Evolutionary conservation across 1,284 basidiomycete species (phyloP), one percentile per base, ranked within the genome.

Genomic region (Marasmius tenuissimus): DNA sequence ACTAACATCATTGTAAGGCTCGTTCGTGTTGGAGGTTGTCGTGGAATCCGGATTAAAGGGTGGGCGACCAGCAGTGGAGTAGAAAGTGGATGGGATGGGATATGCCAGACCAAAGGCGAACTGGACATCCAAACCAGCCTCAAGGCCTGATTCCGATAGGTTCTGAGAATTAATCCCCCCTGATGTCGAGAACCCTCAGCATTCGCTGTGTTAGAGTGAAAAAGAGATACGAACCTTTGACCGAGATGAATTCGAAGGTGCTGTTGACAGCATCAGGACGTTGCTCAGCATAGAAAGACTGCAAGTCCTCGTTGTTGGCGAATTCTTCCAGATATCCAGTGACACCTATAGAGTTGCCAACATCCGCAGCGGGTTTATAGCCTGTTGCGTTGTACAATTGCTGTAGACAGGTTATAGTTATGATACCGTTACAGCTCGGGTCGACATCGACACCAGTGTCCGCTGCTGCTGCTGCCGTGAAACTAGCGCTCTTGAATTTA

Each of bases 51-150:
- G 79, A n/a, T 71, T 76, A 73, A 83, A 89, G 7, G 88, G 86
- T 4, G 87, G 85, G 2, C 71, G 72, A 20, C 84, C 87, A 48
- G 73, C 84, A n/a, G 86, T 89, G 9, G 87, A 84, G 70, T 74
- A 91, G 70, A 85, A 88, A 10, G 78, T 85, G 7, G 74, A 80
- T 58, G 52, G 72, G 59, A 80, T 78, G 51, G 80, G 81, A 65
- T 79, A 80, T 0, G 86, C 78, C 33, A 90, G 62, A 27, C 88
- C 89, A 64, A 84, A 87, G 1, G 81, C 88, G 75, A 83, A 89
- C 70, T 87, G 89, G 7, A 77, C 81, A 71, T 91, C 92, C 63
- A 94, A 73, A 67, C 91, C 82, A 12, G 91, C 91, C 72, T 94
- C 92, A 4, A 68, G 71, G 1, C 89, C 90, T 11, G 89, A 84